Evolutionary conservation across 2,329 filamentous ascomycete species (phyloP), one percentile per base, ranked within the genome.

Genomic region (Beauveria sp.): DNA sequence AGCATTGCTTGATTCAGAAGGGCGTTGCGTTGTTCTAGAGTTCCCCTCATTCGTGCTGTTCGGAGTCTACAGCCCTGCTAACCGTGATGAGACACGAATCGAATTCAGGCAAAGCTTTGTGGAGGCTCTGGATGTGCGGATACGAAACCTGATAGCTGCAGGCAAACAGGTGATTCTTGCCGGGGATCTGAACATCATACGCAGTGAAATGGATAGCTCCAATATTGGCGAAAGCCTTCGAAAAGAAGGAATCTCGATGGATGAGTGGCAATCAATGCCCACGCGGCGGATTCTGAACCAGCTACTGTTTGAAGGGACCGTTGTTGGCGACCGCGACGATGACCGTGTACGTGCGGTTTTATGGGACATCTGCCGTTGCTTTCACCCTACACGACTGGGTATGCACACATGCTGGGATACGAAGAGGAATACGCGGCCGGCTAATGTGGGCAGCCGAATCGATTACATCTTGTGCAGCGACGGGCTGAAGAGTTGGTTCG

Each of bases 351-450:
- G 80, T 14, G 85, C 91, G 2, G 83, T 93, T 1, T 77, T 98
- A 46, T 90, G 88, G 83, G 95, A 99, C 75, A 79, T 96, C 20
- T 93, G 90, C 67, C 84, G 95, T 54, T 84, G 83, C 28, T 96
- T 93, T 69, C 89, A 97, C 70, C 89, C 90, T 0, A 76, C 79
- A n/a, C 83, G 95, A 45, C 79, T 80, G 64, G 91, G 91, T 64
- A 98, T 99, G 95, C 98, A 91, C 73, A 98, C 95, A 0, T 96
- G 93, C 73, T 98, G 93, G 93, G 92, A 98, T 65, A 93, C 91
- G 56, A 93, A 90, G 72, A 89, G 92, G 70, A 98, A 98, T 73
- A 90, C 91, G n/a, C 83, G 95, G n/a, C 93, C 93, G 3, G 92
- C 90, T 3, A 98, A 98, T 72, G 96, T 89, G 73, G 95, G 95